Conservation (phyloP, 441 rosid genomes). For the Isatis lusitanica region DNA sequence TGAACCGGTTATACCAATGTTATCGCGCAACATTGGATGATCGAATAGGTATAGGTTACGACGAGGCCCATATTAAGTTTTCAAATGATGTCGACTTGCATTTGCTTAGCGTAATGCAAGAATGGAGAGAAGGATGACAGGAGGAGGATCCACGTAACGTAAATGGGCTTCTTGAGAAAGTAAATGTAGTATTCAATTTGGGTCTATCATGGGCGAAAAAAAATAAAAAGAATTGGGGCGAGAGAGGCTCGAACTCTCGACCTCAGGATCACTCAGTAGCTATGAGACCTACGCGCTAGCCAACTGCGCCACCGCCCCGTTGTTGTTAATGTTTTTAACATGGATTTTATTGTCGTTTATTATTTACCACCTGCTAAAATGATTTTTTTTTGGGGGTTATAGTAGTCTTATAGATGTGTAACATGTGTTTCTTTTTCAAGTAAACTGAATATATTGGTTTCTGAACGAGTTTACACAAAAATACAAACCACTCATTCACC, state of each 20-base stretch:
- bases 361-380: no score
- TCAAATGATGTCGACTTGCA: not conserved
- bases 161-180: not conserved
- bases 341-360: no score
- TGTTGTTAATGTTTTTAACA: not conserved
- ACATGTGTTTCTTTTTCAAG: no score
- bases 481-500: no score
- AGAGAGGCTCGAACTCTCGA: constrained; percentile 96
- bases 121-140: no score
- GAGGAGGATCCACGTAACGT: not conserved
- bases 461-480: no score
- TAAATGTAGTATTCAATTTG: not conserved
- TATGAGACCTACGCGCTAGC: constrained; percentile 11
- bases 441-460: no score
- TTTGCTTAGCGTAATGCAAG: not conserved
- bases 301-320: constrained; percentile 61
- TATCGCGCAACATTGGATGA: not conserved
- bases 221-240: constrained; percentile 48
- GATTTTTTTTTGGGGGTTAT: no score
- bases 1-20: not conserved
- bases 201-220: not conserved
- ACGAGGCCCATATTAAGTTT: not conserved
- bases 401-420: no score
- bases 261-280: constrained; percentile 56
- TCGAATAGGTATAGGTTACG: not conserved